Evolutionary conservation across 2,329 filamentous ascomycete genomes (phyloP).

Genomic region (Xylariaceae sp.): DNA sequence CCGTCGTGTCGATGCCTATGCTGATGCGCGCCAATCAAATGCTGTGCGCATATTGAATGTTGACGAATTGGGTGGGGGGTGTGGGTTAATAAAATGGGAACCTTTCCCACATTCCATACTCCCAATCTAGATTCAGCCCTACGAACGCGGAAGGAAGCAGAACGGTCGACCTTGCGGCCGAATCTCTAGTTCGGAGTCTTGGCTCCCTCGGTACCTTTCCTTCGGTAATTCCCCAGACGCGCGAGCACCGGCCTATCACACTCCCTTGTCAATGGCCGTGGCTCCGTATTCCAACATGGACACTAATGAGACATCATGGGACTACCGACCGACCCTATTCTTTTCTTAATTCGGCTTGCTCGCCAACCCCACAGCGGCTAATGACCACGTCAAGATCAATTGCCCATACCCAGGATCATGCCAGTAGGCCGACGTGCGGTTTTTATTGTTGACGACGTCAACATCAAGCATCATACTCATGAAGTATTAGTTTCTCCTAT

Average conservation of each 20-base stretch:
- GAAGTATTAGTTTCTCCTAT: neutral
- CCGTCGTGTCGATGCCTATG: neutral
- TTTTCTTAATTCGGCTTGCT: neutral
- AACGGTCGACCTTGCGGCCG: constrained; percentile 8
- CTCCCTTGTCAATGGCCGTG: neutral
- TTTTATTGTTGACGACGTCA: neutral
- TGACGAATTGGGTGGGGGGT: constrained; percentile 13
- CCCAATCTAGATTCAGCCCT: constrained; percentile 21
- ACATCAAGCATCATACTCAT: neutral
- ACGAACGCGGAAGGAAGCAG: constrained; percentile 5
- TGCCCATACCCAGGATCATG: neutral
- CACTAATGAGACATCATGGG: neutral
- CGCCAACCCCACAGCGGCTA: constrained; percentile 5
- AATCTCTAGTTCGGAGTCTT: constrained; percentile 1
- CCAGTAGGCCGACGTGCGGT: neutral
- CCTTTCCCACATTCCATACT: constrained; percentile 13
- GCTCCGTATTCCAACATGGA: neutral
- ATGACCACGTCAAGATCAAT: neutral
- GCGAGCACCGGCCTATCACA: neutral
- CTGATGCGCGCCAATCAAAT: constrained; percentile 20
- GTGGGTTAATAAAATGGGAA: constrained; percentile 17
- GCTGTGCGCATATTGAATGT: constrained; percentile 16
- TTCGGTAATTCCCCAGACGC: neutral
- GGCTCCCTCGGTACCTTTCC: neutral
- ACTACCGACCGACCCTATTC: neutral